phyloP scores from a whole-genome alignment of 345 rosid species.

The Citrus mangshanensis region DNA sequence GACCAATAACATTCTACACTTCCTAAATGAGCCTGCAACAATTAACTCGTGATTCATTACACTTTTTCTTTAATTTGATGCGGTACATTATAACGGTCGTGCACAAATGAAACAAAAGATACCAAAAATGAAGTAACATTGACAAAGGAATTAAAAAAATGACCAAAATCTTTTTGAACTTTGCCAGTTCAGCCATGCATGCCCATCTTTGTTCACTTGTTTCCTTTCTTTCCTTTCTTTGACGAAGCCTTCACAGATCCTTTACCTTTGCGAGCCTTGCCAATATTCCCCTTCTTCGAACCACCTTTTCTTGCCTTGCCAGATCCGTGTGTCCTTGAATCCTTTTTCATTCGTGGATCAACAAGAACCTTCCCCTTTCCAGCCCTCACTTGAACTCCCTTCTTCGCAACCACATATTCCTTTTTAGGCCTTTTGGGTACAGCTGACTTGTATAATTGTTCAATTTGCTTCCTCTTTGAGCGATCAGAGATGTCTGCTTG shows the following conservation, averaged over 20 bases:
- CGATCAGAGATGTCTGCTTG: conserved; percentile 72
- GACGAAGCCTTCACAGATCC: conserved; percentile 35
- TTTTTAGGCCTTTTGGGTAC: conserved; percentile 60
- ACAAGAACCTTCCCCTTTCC: conserved; percentile 90
- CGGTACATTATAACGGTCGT: background rate
- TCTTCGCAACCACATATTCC: conserved; percentile 89
- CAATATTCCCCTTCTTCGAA: conserved; percentile 50
- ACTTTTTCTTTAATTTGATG: background rate
- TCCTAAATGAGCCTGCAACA: background rate
- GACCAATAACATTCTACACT: too few species aligned
- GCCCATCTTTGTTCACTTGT: conserved; percentile 32
- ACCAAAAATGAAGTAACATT: background rate
- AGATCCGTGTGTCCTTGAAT: conserved; percentile 47
- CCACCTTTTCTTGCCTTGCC: conserved; percentile 56
- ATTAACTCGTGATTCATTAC: background rate
- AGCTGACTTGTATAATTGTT: conserved; percentile 82
- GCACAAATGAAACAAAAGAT: background rate
- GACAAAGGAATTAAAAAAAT: background rate
- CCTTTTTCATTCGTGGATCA: conserved; percentile 87
- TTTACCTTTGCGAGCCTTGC: conserved; percentile 41
- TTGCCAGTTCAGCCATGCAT: conserved; percentile 10
- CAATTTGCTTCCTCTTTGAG: conserved; percentile 81
- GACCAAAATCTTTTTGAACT: background rate
- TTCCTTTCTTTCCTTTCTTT: conserved; percentile 43
- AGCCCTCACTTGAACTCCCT: conserved; percentile 72